phyloP scores from a whole-genome alignment of 129 eudicot genomes.

The Silybum marianum region DNA sequence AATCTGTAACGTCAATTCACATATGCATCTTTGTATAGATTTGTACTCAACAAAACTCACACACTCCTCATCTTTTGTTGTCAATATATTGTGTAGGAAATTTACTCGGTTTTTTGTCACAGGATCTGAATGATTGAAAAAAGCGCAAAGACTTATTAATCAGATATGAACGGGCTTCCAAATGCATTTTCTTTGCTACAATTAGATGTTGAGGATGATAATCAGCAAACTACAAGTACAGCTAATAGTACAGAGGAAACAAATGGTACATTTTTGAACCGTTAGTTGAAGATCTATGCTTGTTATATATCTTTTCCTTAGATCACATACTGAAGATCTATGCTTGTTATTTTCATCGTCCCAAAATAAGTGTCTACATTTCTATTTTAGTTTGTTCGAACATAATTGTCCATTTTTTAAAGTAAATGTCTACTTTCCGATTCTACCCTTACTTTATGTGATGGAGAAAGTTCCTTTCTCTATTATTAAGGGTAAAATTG shows the following conservation, averaged over 20 bases:
- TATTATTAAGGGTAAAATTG: background rate
- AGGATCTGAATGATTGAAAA: conserved; percentile 25
- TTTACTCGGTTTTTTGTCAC: background rate
- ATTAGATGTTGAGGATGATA: conserved; percentile 45
- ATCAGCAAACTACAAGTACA: conserved; percentile 9
- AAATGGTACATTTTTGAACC: conserved; percentile 1
- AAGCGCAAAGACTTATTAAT: background rate
- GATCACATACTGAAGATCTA: background rate
- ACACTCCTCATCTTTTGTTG: background rate
- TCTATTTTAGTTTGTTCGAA: too few species aligned
- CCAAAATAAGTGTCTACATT: too few species aligned
- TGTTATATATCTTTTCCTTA: background rate
- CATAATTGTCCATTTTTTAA: too few species aligned
- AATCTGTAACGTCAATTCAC: too few species aligned
- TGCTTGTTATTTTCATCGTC: background rate
- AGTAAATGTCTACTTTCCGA: background rate
- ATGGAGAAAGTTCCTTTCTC: background rate
- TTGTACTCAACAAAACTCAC: background rate
- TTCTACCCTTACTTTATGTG: background rate
- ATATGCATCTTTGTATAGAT: too few species aligned
- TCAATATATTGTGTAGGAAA: background rate
- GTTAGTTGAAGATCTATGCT: background rate
- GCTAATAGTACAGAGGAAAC: conserved; percentile 16
- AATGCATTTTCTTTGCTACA: conserved; percentile 52
- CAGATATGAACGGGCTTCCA: conserved; percentile 49